Percentiles rank a stretch among this genome's conserved stretches.
phyloP scores from a whole-genome alignment of 345 rosid genomes.

The Barbarea vulgaris region DNA sequence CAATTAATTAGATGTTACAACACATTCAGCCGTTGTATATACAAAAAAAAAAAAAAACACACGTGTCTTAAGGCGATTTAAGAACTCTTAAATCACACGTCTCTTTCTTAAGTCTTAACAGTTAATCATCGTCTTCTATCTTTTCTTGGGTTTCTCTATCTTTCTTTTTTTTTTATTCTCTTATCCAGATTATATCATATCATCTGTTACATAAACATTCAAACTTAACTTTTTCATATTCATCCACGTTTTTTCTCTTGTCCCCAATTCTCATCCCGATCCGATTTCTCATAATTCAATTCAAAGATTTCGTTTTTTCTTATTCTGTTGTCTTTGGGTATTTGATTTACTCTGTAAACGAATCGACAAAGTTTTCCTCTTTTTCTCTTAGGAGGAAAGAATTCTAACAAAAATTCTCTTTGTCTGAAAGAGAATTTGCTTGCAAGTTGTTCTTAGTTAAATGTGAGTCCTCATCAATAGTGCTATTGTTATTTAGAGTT shows the following conservation, averaged over 20 bases:
- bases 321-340: neutral
- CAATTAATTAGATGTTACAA: neutral
- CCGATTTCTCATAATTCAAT: neutral
- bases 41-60: no score
- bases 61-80: neutral
- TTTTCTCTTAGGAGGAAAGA: neutral
- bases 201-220: neutral
- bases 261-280: conserved; percentile 16
- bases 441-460: neutral
- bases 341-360: conserved; percentile 1
- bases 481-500: conserved; percentile 12
- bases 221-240: conserved; percentile 21
- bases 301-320: neutral
- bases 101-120: conserved; percentile 17
- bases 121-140: conserved; percentile 18
- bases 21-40: no score
- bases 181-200: conserved; percentile 21
- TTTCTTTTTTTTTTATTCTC: no score
- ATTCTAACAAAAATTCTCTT: neutral
- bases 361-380: conserved; percentile 10
- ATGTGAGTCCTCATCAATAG: conserved; percentile 31
- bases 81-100: conserved; percentile 5
- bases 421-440: neutral
- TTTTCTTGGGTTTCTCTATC: conserved; percentile 20
- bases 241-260: conserved; percentile 29